phyloP scores from a whole-genome alignment of 1,139 yeast species.

The Arxiozyma slooffiae region DNA sequence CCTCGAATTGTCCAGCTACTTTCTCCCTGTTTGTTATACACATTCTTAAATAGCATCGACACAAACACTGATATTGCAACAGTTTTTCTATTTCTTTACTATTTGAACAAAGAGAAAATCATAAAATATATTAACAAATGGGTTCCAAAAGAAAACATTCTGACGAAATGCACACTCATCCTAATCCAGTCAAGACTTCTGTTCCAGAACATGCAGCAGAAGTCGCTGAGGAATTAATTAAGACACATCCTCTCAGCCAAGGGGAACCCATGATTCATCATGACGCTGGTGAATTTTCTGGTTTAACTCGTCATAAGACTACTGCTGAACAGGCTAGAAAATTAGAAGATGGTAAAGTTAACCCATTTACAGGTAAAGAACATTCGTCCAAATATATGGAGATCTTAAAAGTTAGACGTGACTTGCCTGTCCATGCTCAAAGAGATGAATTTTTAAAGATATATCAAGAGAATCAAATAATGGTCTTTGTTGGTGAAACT shows the following conservation, averaged over 20 bases:
- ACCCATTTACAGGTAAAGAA: conserved; percentile 68
- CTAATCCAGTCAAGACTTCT: conserved; percentile 35
- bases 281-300: conserved; percentile 47
- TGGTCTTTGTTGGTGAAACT: conserved; percentile 98
- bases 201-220: conserved; percentile 49
- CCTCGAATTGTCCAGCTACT: not conserved
- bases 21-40: not conserved
- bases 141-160: conserved; percentile 29
- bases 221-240: conserved; percentile 40
- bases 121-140: conserved; percentile 12
- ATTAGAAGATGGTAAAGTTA: conserved; percentile 53
- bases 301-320: conserved; percentile 53
- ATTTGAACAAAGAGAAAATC: not conserved
- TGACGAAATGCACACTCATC: conserved; percentile 15
- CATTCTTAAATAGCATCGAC: not conserved
- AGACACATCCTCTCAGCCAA: conserved; percentile 27
- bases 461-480: conserved; percentile 80
- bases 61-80: not conserved
- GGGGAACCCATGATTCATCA: conserved; percentile 32
- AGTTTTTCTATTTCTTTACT: not conserved
- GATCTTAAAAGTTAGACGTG: conserved; percentile 68
- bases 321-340: conserved; percentile 60
- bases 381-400: conserved; percentile 62
- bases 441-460: conserved; percentile 75
- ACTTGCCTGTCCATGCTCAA: conserved; percentile 90